phyloP scores from a whole-genome alignment of 768 basidiomycete genomes.

The Russula griseocarnosa region DNA sequence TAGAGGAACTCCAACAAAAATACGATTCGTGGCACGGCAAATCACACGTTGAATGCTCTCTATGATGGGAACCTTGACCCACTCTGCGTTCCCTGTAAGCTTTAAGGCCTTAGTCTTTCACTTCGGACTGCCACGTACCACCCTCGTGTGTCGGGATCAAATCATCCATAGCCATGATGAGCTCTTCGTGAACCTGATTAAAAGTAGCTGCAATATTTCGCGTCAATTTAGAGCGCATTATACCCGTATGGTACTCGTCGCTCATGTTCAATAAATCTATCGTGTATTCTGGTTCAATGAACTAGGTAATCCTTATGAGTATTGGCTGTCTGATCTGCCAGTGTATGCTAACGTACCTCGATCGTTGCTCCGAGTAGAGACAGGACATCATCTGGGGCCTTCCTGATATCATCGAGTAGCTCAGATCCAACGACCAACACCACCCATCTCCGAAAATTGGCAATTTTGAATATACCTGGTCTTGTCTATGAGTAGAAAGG shows the following conservation, averaged over 20 bases:
- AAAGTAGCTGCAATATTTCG: conserved; percentile 6
- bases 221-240: conserved; percentile 2
- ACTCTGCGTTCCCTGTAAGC: conserved; percentile 33
- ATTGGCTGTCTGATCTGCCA: neutral
- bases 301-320: neutral
- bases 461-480: neutral
- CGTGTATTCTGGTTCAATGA: conserved; percentile 2
- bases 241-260: neutral
- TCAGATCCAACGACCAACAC: neutral
- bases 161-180: neutral
- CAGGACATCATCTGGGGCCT: neutral
- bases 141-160: neutral
- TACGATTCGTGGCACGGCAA: neutral
- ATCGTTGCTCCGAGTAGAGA: neutral
- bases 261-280: neutral
- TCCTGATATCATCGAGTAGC: neutral
- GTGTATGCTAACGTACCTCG: neutral
- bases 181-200: neutral
- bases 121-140: neutral
- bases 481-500: neutral
- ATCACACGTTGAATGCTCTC: conserved; percentile 26
- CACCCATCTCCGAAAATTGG: neutral
- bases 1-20: conserved; percentile 40
- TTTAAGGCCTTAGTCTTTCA: neutral
- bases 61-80: conserved; percentile 34